Evolutionary conservation across 78 protist species (phyloP).

Genomic region (Corallochytrium limacisporum): DNA sequence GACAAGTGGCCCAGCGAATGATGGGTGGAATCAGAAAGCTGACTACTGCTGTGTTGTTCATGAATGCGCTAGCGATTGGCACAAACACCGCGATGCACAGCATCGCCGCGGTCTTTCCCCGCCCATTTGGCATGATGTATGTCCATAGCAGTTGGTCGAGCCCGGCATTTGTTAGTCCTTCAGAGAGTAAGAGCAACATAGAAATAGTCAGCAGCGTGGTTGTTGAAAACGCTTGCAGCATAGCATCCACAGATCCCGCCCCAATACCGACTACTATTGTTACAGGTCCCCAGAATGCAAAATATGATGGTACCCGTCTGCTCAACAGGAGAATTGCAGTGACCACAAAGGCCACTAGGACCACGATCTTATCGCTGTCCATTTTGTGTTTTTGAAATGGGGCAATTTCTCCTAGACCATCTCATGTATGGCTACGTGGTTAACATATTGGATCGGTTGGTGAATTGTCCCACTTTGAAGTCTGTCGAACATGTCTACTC

Average conservation of each 20-base stretch:
- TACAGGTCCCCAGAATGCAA: background rate
- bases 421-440: too few species aligned
- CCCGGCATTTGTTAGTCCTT: background rate
- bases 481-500: too few species aligned
- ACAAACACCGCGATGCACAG: conserved; percentile 12
- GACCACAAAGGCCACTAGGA: background rate
- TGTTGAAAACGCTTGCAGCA: background rate
- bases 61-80: background rate
- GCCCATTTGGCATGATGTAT: background rate
- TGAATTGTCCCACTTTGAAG: too few species aligned
- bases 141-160: background rate
- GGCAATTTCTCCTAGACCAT: too few species aligned
- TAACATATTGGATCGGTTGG: too few species aligned
- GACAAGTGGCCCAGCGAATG: conserved; percentile 2
- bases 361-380: background rate
- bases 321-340: conserved; percentile 1
- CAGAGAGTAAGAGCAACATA: background rate
- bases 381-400: too few species aligned
- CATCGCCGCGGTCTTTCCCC: conserved; percentile 1
- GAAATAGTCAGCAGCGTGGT: background rate
- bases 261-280: background rate
- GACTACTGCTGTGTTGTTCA: conserved; percentile 17
- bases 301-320: background rate
- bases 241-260: background rate
- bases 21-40: conserved; percentile 3